Evolutionary conservation across 768 basidiomycete genomes (phyloP), one percentile per base, ranked within the genome.

Genomic region (Vararia minispora): DNA sequence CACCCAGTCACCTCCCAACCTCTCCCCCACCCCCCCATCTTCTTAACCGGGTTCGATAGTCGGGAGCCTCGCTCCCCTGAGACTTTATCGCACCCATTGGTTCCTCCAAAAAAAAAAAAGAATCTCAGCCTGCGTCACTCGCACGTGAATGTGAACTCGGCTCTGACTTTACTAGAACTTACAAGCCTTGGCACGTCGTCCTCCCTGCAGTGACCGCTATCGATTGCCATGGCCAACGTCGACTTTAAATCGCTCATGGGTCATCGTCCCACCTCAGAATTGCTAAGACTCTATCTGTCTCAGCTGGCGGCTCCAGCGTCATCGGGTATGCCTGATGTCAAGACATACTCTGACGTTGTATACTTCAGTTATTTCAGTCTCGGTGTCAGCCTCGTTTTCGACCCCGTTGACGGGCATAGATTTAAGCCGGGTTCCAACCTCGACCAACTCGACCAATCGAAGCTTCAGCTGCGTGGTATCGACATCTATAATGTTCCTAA

Each of bases 301-400:
- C 29, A 57, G 9, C 44, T 43, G 14, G 33, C 43, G n/a, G 28
- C 55, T 12, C 37, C 44, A 14, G 34, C 45, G 5, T 37, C 50
- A 12, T 35, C 45, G 13, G 25, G 53, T 4, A 49, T 47, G n/a
- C 78, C 85, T 23, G 72, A 85, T 48, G 61, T 89, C 58, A 89
- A 86, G 55, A 64, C 76, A 0, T 91, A 87, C 56, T 55, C 85
- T 21, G 88, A 95, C 56, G 71, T 72, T 6, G 76, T 89, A 46
- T 98, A 91, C 64, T 72, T 86, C 63, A 92, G 87, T 56, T 92
- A 88, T 62, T 71, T 68, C 52, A 23, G 67, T 1, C 66, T 92
- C 22, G 92, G 92, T 9, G 51, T 94, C 50, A 92, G 89, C 46
- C 60, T 95, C 32, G 72, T 82, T 48, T 92, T 82, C 62, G 47